Base-by-base conservation (phyloP, 371 early-diverging fungal genomes). In the Rhizopus microsporus region DNA sequence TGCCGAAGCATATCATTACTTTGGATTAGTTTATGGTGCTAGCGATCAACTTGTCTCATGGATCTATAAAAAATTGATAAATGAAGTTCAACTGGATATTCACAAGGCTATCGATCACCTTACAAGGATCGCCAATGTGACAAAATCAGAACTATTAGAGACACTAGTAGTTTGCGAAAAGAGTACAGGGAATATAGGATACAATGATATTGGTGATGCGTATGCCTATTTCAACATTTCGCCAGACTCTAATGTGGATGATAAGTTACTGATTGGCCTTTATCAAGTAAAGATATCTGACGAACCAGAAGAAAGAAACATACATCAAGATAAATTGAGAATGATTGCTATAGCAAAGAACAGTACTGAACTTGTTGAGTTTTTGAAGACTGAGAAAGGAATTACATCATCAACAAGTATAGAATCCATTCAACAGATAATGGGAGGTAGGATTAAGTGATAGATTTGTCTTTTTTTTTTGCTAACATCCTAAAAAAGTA, bases 1-100 rank as follows among this genome's bases (percentile, higher is more conserved):
- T 1, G 68, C 66, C 10, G 51, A 66, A 7, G 63, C 69, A 10
- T 70, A 68, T 37, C 52, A 58, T 10, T 39, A 38, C 8, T 70
- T 88, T 37, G 88, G 88, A 3, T 68, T 77, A 12, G 66, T 73
- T 3, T 59, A 71, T 0, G 75, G 77, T 15, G 85, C 82, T 10
- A 59, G 63, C 7, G 84, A 84, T 44, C 54, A 60, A 7, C 48
- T 83, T 10, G 67, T 86, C 3, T 53, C 68, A 0, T 87, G 88
- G 72, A 60, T 74, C 0, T 85, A 84, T 48, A 69, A 63, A 5
- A 67, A 59, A 4, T 42, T 73, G 7, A 34, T 69, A 0, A 49
- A 60, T 4, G 86, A 87, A 47, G 32, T 59, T 3, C 5, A 52
- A 0, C 51, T 64, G 3, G 64, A 71, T 7, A 3, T 55, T 0